Evolutionary conservation across 495 filamentous ascomycete species (phyloP), one percentile per base, ranked within the genome.

Genomic region (Penicillium paxilli): DNA sequence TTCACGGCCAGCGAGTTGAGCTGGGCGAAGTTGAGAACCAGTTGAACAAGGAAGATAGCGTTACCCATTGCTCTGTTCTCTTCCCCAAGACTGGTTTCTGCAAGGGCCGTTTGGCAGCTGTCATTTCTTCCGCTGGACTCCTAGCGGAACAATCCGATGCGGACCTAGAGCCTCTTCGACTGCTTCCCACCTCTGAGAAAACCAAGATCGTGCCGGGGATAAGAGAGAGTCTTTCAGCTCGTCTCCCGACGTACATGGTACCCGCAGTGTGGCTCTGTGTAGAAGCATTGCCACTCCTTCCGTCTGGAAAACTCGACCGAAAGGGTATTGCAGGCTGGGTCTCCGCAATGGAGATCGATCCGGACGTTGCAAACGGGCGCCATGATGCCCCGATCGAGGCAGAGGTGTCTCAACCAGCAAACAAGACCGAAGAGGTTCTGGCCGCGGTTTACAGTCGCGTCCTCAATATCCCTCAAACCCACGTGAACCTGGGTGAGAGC

Each of bases 1-100:
- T 87, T 16, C 79, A 83, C 33, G 86, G 86, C 10, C 86, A 89
- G 57, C 70, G 86, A 25, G 76, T 89, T 28, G 86, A 89, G 60
- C 67, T 88, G 14, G 81, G 79, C 2, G 86, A 89, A 55, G 82
- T 89, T 41, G 86, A 89, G 59, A 79, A 80, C 53, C 72, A 81
- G 58, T 59, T 76, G 46, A 65, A 54, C 41, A 57, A 58, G 11
- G 62, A 72, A 21, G 21, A 47, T 2, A 41, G 61, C 17, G 55
- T 73, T n/a, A 71, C 76, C 32, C 72, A 76, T 25, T 73, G 74
- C 30, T 62, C 77, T 0, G 64, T 72, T 54, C 76, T 74, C 2
- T 62, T 80, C 46, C 71, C 75, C 2, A 74, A 76, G 50, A 45
- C 63, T 7, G 77, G 75, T 0, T 70, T 72, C 17, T 68, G 69